Evolutionary conservation across 106 monocot genomes (phyloP).

Genomic region (Agapanthus africanus): DNA sequence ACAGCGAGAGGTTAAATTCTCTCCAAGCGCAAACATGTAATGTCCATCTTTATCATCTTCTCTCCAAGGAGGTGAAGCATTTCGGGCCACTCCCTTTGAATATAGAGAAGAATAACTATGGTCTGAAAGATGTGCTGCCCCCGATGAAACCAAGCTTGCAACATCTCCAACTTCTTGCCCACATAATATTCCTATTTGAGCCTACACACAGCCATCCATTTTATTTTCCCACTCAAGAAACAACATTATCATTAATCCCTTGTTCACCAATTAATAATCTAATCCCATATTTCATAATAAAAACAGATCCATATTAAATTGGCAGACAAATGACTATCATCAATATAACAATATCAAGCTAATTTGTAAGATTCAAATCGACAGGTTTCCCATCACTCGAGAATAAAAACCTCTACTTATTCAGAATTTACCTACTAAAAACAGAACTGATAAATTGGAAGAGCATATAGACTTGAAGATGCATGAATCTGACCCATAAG

Average conservation of each 20-base stretch:
- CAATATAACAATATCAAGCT: too few species aligned
- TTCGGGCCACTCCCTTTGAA: slow-evolving; percentile 46
- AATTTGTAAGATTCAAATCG: too few species aligned
- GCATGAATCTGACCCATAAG: too few species aligned
- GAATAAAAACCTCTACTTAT: too few species aligned
- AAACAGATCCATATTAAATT: too few species aligned
- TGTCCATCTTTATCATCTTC: slow-evolving; percentile 97
- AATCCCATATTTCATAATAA: neutral
- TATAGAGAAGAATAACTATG: slow-evolving; percentile 36
- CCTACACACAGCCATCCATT: slow-evolving; percentile 73
- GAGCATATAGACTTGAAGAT: too few species aligned
- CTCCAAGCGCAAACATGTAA: slow-evolving; percentile 89
- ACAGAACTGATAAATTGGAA: too few species aligned
- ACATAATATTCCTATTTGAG: slow-evolving; percentile 72
- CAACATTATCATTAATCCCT: slow-evolving; percentile 7
- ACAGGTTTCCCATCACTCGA: too few species aligned
- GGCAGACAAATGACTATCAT: too few species aligned
- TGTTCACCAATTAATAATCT: neutral
- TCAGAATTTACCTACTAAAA: too few species aligned
- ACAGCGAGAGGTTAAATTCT: slow-evolving; percentile 96
- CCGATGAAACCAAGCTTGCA: slow-evolving; percentile 33
- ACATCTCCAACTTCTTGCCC: slow-evolving; percentile 86
- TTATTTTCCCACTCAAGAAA: slow-evolving; percentile 21
- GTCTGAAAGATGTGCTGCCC: slow-evolving; percentile 26
- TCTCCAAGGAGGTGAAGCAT: slow-evolving; percentile 86